Base-by-base conservation (phyloP, 176 grass and related monocot species). In the Triticum turgidum region DNA sequence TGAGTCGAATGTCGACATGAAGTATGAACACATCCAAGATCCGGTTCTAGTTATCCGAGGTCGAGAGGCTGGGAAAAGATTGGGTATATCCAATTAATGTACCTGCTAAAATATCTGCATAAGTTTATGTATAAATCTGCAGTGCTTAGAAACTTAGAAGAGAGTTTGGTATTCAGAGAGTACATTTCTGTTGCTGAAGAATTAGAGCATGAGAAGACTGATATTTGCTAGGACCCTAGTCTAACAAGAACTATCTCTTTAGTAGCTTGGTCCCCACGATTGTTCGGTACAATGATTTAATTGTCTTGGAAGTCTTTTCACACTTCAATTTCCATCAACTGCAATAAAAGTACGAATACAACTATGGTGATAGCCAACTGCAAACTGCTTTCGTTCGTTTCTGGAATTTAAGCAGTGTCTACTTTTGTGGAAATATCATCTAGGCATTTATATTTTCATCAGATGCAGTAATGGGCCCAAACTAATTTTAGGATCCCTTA, bases 221-320 rank as follows among this genome's bases (percentile, higher is more conserved):
- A 85, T 49, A 85, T 66, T 77, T 85, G 13, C 61, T 79, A 79
- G 27, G 54, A 65, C 6, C 33, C 72, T 75, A 12, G 72, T 42
- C 42, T 25, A 75, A 25, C 22, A 75, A 68, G 52, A 76, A 82
- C 20, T 59, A 81, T 88, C 47, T 66, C 51, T 82, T 63, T 85
- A 69, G 81, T 88, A 77, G 84, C 39, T 74, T 85, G 82, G 90
- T 88, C 78, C 77, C 82, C 78, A 44, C 70, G 71, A 41, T 45
- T 32, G 77, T 65, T 88, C 13, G 51, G 45, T 52, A 64, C 44
- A 69, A 34, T 69, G 30, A 64, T 86, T 32, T 35, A 35, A 35
- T 35, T 62, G 20, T 63, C 11, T 41, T 84, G 69, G 68, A 11
- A 61, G 24, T 65, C 77, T 77, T 70, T 85, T 88, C 82, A 77